A percentile compares a stretch with the other conserved stretches of the same genome.
Conservation (phyloP, 2,329 filamentous ascomycete genomes). For the Xylaria sp. region DNA sequence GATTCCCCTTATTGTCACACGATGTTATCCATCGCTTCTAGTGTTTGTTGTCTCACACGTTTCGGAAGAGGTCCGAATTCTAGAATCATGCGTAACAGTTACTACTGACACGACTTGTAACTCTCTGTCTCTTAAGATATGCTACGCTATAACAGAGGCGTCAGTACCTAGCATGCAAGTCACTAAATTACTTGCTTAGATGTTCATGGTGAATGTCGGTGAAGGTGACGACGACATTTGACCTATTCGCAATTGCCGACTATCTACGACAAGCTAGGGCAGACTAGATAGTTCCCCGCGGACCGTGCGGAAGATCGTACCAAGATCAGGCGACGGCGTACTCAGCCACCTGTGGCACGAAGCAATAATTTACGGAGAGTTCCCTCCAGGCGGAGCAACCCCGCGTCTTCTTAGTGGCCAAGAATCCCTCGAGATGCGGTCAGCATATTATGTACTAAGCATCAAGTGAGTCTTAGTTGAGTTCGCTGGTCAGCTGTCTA, state of each 20-base stretch:
- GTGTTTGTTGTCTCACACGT: background rate
- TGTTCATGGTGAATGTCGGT: background rate
- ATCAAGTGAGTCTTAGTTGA: background rate
- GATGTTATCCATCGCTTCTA: background rate
- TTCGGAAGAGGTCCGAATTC: background rate
- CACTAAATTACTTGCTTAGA: background rate
- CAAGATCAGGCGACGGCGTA: conserved; percentile 22
- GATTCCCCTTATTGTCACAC: too few relatives aligned
- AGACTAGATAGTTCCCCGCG: conserved; percentile 1
- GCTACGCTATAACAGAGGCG: background rate
- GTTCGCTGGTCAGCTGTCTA: conserved; percentile 24
- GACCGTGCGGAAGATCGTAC: conserved; percentile 22
- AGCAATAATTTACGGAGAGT: conserved; percentile 17
- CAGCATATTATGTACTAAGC: conserved; percentile 19
- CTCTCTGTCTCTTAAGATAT: background rate
- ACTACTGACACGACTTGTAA: background rate
- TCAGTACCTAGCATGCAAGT: background rate
- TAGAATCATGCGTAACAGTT: background rate
- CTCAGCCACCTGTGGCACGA: conserved; percentile 15
- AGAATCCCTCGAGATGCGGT: conserved; percentile 18
- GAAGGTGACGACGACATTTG: conserved; percentile 1
- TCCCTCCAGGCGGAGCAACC: conserved; percentile 19
- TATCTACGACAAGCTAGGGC: background rate
- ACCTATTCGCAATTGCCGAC: conserved; percentile 3
- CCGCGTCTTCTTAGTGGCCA: conserved; percentile 20